A percentile compares a stretch with the other conserved stretches of the same genome.
These are phyloP conservation scores for Ceratorhiza oryzae-sativae DNA, from an alignment of 1,284 basidiomycete genomes.

Conservation along the genomic window DNA sequence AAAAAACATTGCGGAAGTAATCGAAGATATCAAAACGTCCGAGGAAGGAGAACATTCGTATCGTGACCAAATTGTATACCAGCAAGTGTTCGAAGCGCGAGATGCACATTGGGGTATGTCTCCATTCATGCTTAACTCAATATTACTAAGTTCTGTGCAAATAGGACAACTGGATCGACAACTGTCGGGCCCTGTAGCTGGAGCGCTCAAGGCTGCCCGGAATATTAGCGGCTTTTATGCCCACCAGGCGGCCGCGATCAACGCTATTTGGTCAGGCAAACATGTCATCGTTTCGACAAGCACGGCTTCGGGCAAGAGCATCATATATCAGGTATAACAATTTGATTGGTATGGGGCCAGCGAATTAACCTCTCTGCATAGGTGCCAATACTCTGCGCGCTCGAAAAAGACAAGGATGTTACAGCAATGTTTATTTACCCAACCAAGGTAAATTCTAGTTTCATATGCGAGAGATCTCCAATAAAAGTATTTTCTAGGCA, in stretches of 20 bases:
- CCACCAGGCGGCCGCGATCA: constrained; percentile 82
- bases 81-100: constrained; percentile 62
- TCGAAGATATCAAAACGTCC: constrained; percentile 59
- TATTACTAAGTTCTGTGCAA: neutral
- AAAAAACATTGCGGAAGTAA: constrained; percentile 63
- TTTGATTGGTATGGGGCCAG: neutral
- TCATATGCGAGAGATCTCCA: neutral
- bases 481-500: constrained; percentile 58
- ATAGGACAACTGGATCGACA: constrained; percentile 62
- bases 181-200: constrained; percentile 64
- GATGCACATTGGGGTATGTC: constrained; percentile 60
- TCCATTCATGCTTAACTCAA: neutral
- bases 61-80: constrained; percentile 68
- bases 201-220: constrained; percentile 68
- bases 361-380: constrained; percentile 47
- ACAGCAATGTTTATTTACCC: constrained; percentile 90
- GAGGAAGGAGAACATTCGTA: constrained; percentile 65
- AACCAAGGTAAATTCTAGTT: constrained; percentile 68
- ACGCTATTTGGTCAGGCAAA: constrained; percentile 65
- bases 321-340: constrained; percentile 78
- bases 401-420: constrained; percentile 67
- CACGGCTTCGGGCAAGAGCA: constrained; percentile 90
- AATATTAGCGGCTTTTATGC: constrained; percentile 74
- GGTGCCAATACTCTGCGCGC: constrained; percentile 74
- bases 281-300: constrained; percentile 90